Evolutionary conservation across 75 land plant species (phyloP), one percentile per base, ranked within the genome.

Genomic region (Cunninghamia lanceolata): DNA sequence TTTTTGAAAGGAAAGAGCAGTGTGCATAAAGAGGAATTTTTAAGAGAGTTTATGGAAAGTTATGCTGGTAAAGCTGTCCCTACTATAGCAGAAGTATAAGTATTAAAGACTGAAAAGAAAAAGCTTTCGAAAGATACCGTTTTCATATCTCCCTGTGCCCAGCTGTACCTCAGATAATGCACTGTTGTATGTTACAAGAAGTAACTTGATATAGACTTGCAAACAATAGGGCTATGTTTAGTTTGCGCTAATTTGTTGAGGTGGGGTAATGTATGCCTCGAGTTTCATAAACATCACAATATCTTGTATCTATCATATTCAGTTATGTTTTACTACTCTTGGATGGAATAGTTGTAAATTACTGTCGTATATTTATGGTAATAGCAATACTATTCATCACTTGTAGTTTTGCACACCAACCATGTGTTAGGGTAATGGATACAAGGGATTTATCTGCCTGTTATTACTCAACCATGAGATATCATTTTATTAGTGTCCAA

Each of bases 1-100:
- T 87, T 93, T 66, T 77, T 90, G 82, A 19, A 80, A 25, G 82
- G 75, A 73, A 73, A 73, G 38, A 73, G 36, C 39, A 16, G 3
- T 32, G 35, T 9, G 13, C 36, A 3, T 14, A 73, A 73, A 73
- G 16, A 73, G 75, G 75, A 73, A 73, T 11, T 73, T 73, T 34
- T 34, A 34, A 30, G 75, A 73, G 36, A 73, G 36, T 73, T 73
- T 28, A 63, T 63, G 68, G 68, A 6, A 63, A 63, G n/a, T 25
- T 63, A 63, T 28, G 68, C 68, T 25, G 68, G 68, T 25, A 63
- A 25, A 63, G 68, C 68, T 63, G 6, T 25, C 28, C n/a, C 68
- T 63, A 63, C 68, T 9, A 63, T 25, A 63, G 68, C n/a, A 25
- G 30, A 63, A 63, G n/a, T 63, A 25, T 63, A 63, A 63, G 63